Percentiles rank a stretch among this genome's conserved stretches.
These are phyloP conservation scores for Hsuehochloa calcarea DNA, from an alignment of 176 grass and related monocot genomes.

Conservation along the genomic window DNA sequence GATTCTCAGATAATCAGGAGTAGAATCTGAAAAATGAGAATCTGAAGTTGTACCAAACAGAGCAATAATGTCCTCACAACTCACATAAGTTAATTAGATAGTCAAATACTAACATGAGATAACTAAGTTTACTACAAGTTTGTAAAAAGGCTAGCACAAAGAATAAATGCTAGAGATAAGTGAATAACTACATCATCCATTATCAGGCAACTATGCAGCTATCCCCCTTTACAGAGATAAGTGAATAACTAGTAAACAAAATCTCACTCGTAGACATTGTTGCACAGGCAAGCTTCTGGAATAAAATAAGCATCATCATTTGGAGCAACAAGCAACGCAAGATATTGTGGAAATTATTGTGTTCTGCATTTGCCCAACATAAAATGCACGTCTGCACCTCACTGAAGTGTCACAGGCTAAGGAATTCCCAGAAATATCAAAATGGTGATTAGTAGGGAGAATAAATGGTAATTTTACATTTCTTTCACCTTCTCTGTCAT, in stretches of 20 bases:
- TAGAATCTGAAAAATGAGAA: too few relatives aligned
- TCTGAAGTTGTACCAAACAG: too few relatives aligned
- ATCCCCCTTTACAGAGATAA: neutral
- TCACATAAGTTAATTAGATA: neutral
- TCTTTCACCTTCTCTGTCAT: neutral
- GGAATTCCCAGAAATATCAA: conserved; percentile 16
- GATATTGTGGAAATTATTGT: neutral
- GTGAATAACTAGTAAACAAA: neutral
- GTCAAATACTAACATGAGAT: conserved; percentile 7
- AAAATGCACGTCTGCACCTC: neutral
- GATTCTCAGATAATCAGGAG: too few relatives aligned
- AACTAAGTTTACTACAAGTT: neutral
- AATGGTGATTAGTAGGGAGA: neutral
- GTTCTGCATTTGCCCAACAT: neutral
- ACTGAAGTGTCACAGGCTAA: neutral
- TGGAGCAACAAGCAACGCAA: neutral
- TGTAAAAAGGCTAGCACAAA: neutral
- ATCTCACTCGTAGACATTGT: neutral
- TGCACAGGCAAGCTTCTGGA: conserved; percentile 9
- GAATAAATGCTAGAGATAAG: neutral
- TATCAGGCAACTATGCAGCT: neutral
- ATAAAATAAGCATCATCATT: neutral
- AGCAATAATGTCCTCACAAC: neutral
- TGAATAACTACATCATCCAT: neutral
- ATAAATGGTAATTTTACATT: neutral